Base-by-base conservation (phyloP, 2,329 filamentous ascomycete species). In the Fusarium brevicatenulatum region DNA sequence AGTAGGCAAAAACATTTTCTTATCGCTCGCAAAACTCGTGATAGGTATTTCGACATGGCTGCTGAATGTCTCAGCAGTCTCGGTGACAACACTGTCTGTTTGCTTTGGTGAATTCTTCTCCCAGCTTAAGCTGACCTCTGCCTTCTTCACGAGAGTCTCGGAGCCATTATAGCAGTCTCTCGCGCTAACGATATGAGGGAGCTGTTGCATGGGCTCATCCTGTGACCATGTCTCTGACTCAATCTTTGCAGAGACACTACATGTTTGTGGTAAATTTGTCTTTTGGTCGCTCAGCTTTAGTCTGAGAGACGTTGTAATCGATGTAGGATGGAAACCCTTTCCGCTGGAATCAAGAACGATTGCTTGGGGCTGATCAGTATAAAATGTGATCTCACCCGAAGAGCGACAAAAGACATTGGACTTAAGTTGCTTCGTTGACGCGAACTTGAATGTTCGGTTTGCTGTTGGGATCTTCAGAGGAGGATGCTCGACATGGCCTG, bases 151-250 rank as follows among this genome's bases (percentile, higher is more conserved):
- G 5, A 67, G 6, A 23, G 30, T 37, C 28, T 66, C 64, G 11
- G 62, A 53, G 11, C 44, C 28, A 8, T 25, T 60, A 1, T 67
- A 67, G 7, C 44, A 60, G 34, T 60, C 62, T 19, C n/a, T 60
- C 6, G 62, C 44, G 5, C 42, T 30, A 21, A 23, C 21, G 11
- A 67, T 66, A 8, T 66, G 52, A 10, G 64, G 64, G 8, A 42
- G 15, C 10, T 67, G 63, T 42, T 67, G 64, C 63, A 67, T 67
- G n/a, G 64, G 63, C 23, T 60, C 39, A 28, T 67, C 64, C 3
- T 67, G 62, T 52, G 64, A 67, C 64, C 64, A 67, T 23, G 52
- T 66, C 7, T 53, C 28, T 12, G 64, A 67, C 28, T 66, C 62
- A 2, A 67, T 60, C 39, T 66, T 66, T 39, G 62, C 52, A 25